A percentile compares a stretch with the other conserved stretches of the same genome.
These are phyloP conservation scores for Daldinia bambusicola DNA, from an alignment of 495 filamentous ascomycete genomes.

Conservation along the genomic window DNA sequence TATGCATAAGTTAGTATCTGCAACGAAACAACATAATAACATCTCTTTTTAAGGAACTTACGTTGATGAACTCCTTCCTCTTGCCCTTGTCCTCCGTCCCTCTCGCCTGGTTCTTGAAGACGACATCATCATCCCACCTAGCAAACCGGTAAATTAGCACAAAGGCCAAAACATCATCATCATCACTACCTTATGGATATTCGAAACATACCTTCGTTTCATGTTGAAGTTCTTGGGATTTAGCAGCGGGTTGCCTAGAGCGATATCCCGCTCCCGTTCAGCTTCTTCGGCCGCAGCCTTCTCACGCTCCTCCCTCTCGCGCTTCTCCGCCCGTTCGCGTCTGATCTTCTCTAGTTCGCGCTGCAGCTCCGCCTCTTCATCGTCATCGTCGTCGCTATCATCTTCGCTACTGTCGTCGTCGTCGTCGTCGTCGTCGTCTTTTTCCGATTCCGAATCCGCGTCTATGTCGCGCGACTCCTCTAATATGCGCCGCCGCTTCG, in stretches of 20 bases:
- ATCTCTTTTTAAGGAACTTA: slow-evolving; percentile 56
- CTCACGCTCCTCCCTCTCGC: slow-evolving; percentile 85
- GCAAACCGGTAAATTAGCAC: slow-evolving; percentile 52
- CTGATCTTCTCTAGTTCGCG: slow-evolving; percentile 96
- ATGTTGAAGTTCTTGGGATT: slow-evolving; percentile 80
- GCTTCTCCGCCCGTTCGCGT: slow-evolving; percentile 84
- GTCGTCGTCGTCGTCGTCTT: slow-evolving; percentile 73
- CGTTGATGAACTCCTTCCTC: slow-evolving; percentile 96
- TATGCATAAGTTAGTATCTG: slow-evolving; percentile 48
- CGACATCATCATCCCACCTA: slow-evolving; percentile 98
- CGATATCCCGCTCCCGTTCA: slow-evolving; percentile 86
- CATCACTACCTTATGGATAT: neutral
- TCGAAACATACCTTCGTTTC: slow-evolving; percentile 64
- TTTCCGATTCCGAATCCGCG: slow-evolving; percentile 80
- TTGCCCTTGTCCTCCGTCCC: slow-evolving; percentile 91
- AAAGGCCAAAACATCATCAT: too few relatives aligned
- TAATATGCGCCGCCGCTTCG: slow-evolving; percentile 86
- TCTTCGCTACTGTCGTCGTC: slow-evolving; percentile 77
- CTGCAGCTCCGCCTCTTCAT: slow-evolving; percentile 89
- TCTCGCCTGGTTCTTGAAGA: slow-evolving; percentile 98
- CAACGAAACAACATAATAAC: slow-evolving; percentile 1
- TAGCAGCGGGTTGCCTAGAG: slow-evolving; percentile 89
- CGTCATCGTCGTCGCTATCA: slow-evolving; percentile 81
- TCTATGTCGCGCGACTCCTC: slow-evolving; percentile 91
- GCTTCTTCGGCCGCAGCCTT: slow-evolving; percentile 81